phyloP scores from a whole-genome alignment of 2,329 filamentous ascomycete genomes.

The Cladophialophora immunda region DNA sequence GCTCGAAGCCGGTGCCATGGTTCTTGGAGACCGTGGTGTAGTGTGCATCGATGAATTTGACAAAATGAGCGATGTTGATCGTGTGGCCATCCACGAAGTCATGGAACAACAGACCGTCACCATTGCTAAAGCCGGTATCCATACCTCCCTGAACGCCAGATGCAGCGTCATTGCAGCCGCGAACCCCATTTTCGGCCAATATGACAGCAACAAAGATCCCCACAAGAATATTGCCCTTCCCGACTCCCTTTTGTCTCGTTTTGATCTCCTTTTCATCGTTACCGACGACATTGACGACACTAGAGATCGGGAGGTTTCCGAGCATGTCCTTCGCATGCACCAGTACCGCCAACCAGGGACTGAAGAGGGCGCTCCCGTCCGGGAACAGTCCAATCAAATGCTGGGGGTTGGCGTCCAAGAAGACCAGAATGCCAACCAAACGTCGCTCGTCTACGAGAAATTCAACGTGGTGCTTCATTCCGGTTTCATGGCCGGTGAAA shows the following conservation, averaged over 20 bases:
- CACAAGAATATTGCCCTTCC: conserved; percentile 98
- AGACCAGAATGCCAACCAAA: conserved; percentile 75
- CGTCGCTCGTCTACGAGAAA: conserved; percentile 93
- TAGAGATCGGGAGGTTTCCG: conserved; percentile 87
- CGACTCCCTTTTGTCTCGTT: conserved; percentile 95
- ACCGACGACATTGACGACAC: conserved; percentile 98
- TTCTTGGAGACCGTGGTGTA: conserved; percentile 93
- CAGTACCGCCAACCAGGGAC: conserved; percentile 90
- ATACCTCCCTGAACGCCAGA: conserved; percentile 94
- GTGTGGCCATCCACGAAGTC: conserved; percentile 99
- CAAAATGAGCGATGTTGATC: conserved; percentile 98
- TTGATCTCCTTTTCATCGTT: conserved; percentile 96
- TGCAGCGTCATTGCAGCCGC: conserved; percentile 97
- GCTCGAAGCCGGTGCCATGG: conserved; percentile 97
- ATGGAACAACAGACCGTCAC: conserved; percentile 99
- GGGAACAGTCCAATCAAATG: conserved; percentile 83
- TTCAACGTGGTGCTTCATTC: conserved; percentile 96
- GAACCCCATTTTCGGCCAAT: conserved; percentile 97
- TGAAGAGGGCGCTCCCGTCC: conserved; percentile 92
- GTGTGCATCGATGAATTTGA: conserved; percentile 99
- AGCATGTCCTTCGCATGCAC: conserved; percentile 97
- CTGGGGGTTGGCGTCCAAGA: conserved; percentile 86
- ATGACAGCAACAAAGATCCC: conserved; percentile 97
- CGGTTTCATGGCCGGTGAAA: conserved; percentile 70
- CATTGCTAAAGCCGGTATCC: conserved; percentile 97